A percentile compares a stretch with the other conserved stretches of the same genome.
phyloP scores from a whole-genome alignment of 495 filamentous ascomycete species.

The Amniculicola lignicola region DNA sequence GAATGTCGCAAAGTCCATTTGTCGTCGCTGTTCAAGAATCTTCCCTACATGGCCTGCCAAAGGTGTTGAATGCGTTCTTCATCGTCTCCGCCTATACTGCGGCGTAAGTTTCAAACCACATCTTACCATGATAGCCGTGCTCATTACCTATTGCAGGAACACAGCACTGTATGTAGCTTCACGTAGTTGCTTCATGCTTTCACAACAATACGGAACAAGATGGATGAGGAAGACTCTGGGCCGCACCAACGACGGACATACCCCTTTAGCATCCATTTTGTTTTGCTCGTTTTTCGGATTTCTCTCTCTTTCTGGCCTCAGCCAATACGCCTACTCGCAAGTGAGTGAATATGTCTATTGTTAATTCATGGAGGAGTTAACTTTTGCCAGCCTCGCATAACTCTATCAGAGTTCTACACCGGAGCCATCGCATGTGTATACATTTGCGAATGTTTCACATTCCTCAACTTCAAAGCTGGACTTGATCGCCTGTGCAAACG shows the following conservation, averaged over 20 bases:
- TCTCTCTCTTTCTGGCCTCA: slow-evolving; percentile 17
- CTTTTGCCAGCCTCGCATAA: slow-evolving; percentile 13
- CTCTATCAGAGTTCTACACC: slow-evolving; percentile 14
- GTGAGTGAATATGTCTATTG: not conserved
- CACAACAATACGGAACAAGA: slow-evolving; percentile 13
- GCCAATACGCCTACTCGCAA: slow-evolving; percentile 12
- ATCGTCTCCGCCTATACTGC: slow-evolving; percentile 22
- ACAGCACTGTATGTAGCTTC: slow-evolving; percentile 18
- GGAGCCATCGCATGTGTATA: slow-evolving; percentile 16
- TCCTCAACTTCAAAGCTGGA: slow-evolving; percentile 23
- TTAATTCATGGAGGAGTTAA: not conserved
- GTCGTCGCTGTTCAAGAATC: slow-evolving; percentile 11
- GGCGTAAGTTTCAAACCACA: slow-evolving; percentile 8
- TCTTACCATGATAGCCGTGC: not conserved
- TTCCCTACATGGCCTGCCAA: slow-evolving; percentile 1
- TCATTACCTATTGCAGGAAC: slow-evolving; percentile 4
- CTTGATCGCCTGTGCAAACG: slow-evolving; percentile 3
- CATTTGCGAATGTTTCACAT: slow-evolving; percentile 5
- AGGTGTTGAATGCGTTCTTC: slow-evolving; percentile 17
- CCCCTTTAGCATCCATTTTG: slow-evolving; percentile 13
- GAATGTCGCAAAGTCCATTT: slow-evolving; percentile 5
- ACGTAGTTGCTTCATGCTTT: slow-evolving; percentile 8
- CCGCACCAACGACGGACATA: slow-evolving; percentile 19
- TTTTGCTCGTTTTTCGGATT: slow-evolving; percentile 14
- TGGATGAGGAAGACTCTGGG: slow-evolving; percentile 3